A percentile compares a stretch with the other conserved stretches of the same genome.
phyloP scores from a whole-genome alignment of 164 flowering plant species.

The Paratinospora sagittata region DNA sequence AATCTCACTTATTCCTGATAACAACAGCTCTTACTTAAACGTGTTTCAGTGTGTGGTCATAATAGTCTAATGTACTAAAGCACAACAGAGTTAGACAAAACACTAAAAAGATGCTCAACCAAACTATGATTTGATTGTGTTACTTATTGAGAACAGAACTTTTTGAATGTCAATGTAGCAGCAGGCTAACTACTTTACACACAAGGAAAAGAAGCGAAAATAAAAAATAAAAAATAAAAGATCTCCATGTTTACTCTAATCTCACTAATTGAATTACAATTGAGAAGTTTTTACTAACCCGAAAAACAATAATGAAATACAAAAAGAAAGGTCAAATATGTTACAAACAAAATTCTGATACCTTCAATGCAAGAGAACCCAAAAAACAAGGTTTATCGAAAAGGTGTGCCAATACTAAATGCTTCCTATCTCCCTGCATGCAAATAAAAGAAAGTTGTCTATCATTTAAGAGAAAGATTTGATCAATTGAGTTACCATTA shows the following conservation, averaged over 20 bases:
- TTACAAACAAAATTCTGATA: constrained; percentile 19
- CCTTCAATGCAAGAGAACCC: constrained; percentile 81
- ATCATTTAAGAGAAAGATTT: not conserved
- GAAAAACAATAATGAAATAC: not conserved
- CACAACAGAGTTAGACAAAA: not conserved
- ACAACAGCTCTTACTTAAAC: too few species aligned
- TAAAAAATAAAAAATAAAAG: not conserved
- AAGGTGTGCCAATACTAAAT: constrained; percentile 77
- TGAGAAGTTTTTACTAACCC: not conserved
- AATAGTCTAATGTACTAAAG: not conserved
- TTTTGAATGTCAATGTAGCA: not conserved
- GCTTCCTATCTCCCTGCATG: constrained; percentile 58
- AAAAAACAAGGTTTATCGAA: constrained; percentile 98
- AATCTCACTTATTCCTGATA: too few species aligned
- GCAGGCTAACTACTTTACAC: not conserved
- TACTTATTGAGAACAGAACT: not conserved
- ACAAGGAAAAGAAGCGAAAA: not conserved
- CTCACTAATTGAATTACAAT: not conserved
- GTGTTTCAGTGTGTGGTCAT: too few species aligned
- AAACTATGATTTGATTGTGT: not conserved
- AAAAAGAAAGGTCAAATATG: too few species aligned
- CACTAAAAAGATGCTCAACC: not conserved
- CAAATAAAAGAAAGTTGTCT: not conserved
- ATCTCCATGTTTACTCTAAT: not conserved
- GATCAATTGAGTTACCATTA: not conserved